Conservation (phyloP, 2,329 filamentous ascomycete species). For the Xylaria sp. region DNA sequence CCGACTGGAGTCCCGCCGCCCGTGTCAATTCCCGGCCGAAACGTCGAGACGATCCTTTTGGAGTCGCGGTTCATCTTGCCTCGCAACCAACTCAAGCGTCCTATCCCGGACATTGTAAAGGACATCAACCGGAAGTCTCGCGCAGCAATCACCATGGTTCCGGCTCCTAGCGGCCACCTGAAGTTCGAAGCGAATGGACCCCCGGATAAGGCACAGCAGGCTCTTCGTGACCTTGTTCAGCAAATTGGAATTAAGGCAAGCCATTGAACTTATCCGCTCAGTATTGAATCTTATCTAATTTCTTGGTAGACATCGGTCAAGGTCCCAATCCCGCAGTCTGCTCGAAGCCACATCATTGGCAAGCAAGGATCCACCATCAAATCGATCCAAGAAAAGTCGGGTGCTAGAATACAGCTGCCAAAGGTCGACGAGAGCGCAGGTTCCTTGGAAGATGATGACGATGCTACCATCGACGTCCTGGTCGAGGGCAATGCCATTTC, state of each 20-base stretch:
- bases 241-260: constrained; percentile 84
- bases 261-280: constrained; percentile 7
- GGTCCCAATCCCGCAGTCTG: constrained; percentile 80
- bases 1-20: constrained; percentile 52
- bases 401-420: constrained; percentile 87
- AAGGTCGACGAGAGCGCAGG: constrained; percentile 68
- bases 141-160: constrained; percentile 78
- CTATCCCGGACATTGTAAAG: constrained; percentile 80
- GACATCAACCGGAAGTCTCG: constrained; percentile 93
- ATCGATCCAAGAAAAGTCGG: constrained; percentile 84
- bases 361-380: constrained; percentile 89
- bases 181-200: constrained; percentile 86
- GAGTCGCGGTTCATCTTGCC: constrained; percentile 77
- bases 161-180: constrained; percentile 70
- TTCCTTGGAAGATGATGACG: constrained; percentile 70
- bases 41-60: constrained; percentile 75
- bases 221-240: constrained; percentile 84
- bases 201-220: constrained; percentile 80
- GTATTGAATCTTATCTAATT: constrained; percentile 1
- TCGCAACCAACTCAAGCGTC: constrained; percentile 77
- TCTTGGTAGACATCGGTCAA: constrained; percentile 57
- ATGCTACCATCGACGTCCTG: constrained; percentile 79
- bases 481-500: constrained; percentile 92
- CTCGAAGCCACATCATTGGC: constrained; percentile 89
- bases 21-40: constrained; percentile 80